Evolutionary conservation across 306 rosid genomes (phyloP).

Genomic region (Oxytropis ochrocephala): DNA sequence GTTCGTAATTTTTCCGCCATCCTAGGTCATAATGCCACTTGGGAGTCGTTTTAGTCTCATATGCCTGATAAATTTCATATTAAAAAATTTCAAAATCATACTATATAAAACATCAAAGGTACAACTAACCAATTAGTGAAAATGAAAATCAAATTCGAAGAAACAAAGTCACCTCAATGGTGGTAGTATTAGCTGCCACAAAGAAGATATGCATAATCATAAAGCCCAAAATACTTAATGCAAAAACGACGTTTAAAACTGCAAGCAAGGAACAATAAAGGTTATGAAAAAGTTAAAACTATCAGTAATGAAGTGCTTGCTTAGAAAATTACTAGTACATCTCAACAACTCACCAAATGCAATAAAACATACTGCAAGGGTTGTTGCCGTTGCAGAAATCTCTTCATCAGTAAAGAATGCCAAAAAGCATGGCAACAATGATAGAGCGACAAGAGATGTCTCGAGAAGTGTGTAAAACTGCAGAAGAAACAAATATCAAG

Average conservation of each 20-base stretch:
- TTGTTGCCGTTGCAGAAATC: constrained; percentile 46
- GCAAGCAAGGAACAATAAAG: constrained; percentile 18
- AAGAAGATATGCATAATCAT: constrained; percentile 56
- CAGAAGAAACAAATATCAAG: background rate
- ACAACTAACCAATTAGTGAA: background rate
- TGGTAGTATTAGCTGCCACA: constrained; percentile 60
- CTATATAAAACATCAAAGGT: constrained; percentile 1
- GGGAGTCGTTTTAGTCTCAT: constrained; percentile 42
- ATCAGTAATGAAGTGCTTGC: background rate
- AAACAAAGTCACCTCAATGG: constrained; percentile 55
- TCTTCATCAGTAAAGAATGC: constrained; percentile 57
- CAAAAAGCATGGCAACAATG: constrained; percentile 53
- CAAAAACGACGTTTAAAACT: constrained; percentile 66
- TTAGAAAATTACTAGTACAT: background rate
- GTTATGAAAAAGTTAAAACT: constrained; percentile 1
- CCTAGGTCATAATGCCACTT: constrained; percentile 70
- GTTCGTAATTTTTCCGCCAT: constrained; percentile 53
- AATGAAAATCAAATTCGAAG: background rate
- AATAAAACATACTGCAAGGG: constrained; percentile 54
- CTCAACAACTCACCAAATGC: constrained; percentile 53
- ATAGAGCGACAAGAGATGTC: constrained; percentile 52
- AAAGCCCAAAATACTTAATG: constrained; percentile 61
- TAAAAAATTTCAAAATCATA: constrained; percentile 8
- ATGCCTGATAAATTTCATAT: constrained; percentile 41
- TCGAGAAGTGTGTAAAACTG: constrained; percentile 77